Evolutionary conservation across 306 rosid species (phyloP), one percentile per base, ranked within the genome.

Genomic region (Trichosanthes truncata): DNA sequence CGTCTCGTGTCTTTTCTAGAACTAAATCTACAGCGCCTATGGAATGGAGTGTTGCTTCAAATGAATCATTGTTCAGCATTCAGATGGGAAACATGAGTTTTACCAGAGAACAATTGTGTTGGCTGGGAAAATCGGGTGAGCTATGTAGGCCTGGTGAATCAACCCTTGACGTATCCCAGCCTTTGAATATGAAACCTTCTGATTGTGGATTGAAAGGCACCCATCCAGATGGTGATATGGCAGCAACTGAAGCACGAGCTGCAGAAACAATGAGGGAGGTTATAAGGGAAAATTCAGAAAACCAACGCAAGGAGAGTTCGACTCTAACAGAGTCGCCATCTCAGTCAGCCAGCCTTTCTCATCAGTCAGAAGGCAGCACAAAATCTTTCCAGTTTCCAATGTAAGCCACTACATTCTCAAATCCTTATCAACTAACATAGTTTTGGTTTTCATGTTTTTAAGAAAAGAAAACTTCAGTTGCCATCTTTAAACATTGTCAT

Each of bases 51-150:
- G 51, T 81, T 10, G 85, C 91, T 38, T 95, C 99, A 0, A 93
- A 90, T 67, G 99, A 93, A 55, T 96, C 98, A 1, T 65, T 93
- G 40, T 96, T 96, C 76, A 96, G 98, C 89, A 96, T 96, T 77
- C 90, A 93, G 74, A 84, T 86, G 91, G 99, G 96, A 26, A 95
- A 90, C 38, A 86, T 81, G 87, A 96, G 99, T 78, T 96, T 96
- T 87, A 88, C 92, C 14, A 87, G 38, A 45, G 99, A 96, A 4
- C 79, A 88, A 17, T 17, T 80, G 52, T 11, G 45, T 9, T 86
- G 80, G 83, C 18, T 82, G 1, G 80, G 84, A 40, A 88, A 88
- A 82, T 88, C 91, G 20, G 91, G 88, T 3, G 91, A 88, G 80
- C 79, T 86, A 49, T 90, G 80, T 41, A 80, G 73, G 41, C 81